A percentile compares a stretch with the other conserved stretches of the same genome.
Evolutionary conservation across 768 basidiomycete species (phyloP).

Genomic region (Phylloporus sp.): DNA sequence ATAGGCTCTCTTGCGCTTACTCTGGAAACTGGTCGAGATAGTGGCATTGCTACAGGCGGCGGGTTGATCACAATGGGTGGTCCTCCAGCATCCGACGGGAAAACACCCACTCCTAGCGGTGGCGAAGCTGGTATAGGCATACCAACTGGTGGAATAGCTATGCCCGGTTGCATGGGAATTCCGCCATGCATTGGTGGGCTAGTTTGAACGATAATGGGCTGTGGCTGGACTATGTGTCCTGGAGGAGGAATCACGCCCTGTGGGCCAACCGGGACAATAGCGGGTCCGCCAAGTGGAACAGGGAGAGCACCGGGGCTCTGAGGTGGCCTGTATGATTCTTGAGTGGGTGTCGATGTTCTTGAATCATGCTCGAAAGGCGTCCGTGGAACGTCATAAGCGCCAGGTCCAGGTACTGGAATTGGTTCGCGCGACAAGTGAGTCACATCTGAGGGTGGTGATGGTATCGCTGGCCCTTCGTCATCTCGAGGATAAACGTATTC

Average conservation of each 20-base stretch:
- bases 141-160: background rate
- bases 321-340: conserved; percentile 18
- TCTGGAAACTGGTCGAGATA: conserved; percentile 20
- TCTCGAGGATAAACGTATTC: conserved; percentile 8
- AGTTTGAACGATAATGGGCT: conserved; percentile 4
- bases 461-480: conserved; percentile 20
- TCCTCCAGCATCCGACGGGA: background rate
- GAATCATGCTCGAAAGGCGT: conserved; percentile 11
- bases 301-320: conserved; percentile 11
- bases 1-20: conserved; percentile 9
- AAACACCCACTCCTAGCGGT: conserved; percentile 3
- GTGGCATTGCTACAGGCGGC: conserved; percentile 7
- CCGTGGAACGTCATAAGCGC: conserved; percentile 12
- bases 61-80: conserved; percentile 21
- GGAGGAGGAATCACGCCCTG: conserved; percentile 17
- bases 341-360: conserved; percentile 24
- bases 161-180: conserved; percentile 1
- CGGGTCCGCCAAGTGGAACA: conserved; percentile 12
- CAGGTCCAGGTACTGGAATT: conserved; percentile 18
- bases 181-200: conserved; percentile 4
- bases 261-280: conserved; percentile 18
- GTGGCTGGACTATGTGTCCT: conserved; percentile 12
- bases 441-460: conserved; percentile 18
- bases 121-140: background rate
- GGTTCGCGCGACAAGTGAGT: conserved; percentile 5